Evolutionary conservation across 2,329 filamentous ascomycete species (phyloP), one percentile per base, ranked within the genome.

Genomic region (Aspergillus quadricinctus): DNA sequence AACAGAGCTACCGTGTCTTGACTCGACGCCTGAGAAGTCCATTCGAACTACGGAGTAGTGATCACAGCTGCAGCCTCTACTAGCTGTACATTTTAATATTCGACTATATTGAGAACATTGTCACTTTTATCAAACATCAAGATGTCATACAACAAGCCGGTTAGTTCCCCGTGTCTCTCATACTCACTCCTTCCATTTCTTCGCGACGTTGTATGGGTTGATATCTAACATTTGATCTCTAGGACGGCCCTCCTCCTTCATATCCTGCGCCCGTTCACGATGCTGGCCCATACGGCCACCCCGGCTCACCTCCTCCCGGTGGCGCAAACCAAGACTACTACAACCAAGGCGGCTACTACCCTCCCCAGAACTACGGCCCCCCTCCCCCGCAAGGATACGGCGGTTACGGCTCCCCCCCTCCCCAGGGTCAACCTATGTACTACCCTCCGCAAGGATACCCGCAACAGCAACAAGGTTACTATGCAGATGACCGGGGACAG

Each of bases 401-500:
- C 52, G 64, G 59, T 54, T 63, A 59, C 56, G 64, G 56, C 23
- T 54, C 59, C 23, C 57, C 61, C 19, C 58, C 62, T 37, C 65
- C 63, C 7, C 66, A 62, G 25, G 64, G 61, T 23, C 63, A 67
- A 37, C 60, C 64, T 27, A 73, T 74, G 69, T 70, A 73, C 52
- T 76, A 76, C 56, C 72, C 71, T 52, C 72, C 69, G 49, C 72
- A 72, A 51, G 65, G 64, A 25, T 68, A 72, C 48, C 68, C 65
- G 46, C 72, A 68, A 48, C 77, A 70, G 52, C 72, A 68, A 56
- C 70, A 71, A 48, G 74, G 72, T 3, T 74, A 77, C 52, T 71
- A 73, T 48, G 65, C 68, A 14, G 67, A 72, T 51, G 68, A 73
- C 40, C 68, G 69, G 50, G 66, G 67, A 5, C 68, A 69, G 50